Conservation (phyloP, 257 asterid genomes). For the Solanum okadae region DNA sequence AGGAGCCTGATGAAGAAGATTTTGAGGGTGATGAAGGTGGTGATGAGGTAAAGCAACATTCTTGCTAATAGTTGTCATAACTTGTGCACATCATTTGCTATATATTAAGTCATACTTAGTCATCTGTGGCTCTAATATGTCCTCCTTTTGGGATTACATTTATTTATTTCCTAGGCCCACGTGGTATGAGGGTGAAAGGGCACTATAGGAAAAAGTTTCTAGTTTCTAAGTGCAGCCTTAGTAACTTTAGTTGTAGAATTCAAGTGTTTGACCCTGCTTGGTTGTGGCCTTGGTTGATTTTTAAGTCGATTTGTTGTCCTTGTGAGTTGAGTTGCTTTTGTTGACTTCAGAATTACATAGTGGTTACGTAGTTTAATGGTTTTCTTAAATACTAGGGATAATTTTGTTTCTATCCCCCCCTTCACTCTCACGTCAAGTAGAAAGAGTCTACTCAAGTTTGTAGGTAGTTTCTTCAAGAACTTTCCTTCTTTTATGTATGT, state of each 20-base stretch:
- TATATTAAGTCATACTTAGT: background rate
- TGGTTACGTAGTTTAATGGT: background rate
- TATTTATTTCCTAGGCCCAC: background rate
- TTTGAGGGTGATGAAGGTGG: conserved; percentile 23
- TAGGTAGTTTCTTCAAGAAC: background rate
- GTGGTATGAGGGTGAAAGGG: background rate
- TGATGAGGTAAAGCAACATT: conserved; percentile 34
- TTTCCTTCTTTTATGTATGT: background rate
- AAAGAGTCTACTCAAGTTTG: background rate
- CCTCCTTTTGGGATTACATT: background rate
- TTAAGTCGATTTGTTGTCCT: background rate
- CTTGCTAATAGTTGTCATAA: background rate
- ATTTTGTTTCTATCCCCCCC: background rate
- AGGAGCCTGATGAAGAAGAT: conserved; percentile 64
- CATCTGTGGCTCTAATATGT: background rate
- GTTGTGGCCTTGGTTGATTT: background rate
- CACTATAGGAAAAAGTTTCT: background rate
- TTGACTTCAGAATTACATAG: background rate
- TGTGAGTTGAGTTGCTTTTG: background rate
- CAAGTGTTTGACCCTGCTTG: background rate
- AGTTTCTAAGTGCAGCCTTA: background rate
- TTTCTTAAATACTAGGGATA: background rate
- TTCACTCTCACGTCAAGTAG: background rate
- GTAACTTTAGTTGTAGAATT: background rate
- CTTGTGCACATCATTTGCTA: background rate